phyloP scores from a whole-genome alignment of 2,329 filamentous ascomycete species.

The Lachnellula suecica region DNA sequence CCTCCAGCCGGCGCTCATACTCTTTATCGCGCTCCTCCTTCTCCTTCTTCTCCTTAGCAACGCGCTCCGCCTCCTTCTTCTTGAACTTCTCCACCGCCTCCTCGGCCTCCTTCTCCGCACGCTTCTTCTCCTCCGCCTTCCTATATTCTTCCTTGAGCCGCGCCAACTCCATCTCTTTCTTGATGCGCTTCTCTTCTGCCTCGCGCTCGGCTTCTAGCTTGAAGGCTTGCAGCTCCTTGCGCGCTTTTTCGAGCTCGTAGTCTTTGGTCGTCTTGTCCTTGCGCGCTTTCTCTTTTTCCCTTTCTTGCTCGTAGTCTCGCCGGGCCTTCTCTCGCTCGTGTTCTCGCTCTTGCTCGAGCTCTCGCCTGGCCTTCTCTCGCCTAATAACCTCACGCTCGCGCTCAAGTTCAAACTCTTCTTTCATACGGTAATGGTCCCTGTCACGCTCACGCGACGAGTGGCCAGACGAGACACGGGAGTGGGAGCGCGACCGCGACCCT shows the following conservation, averaged over 20 bases:
- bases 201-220: slow-evolving; percentile 31
- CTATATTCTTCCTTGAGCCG: slow-evolving; percentile 45
- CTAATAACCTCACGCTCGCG: slow-evolving; percentile 30
- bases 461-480: slow-evolving; percentile 28
- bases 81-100: slow-evolving; percentile 53
- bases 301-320: neutral
- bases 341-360: neutral
- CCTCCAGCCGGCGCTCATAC: slow-evolving; percentile 51
- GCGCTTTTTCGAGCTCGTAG: slow-evolving; percentile 37
- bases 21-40: slow-evolving; percentile 34
- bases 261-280: neutral
- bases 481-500: slow-evolving; percentile 30
- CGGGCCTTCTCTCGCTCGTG: slow-evolving; percentile 4
- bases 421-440: slow-evolving; percentile 2
- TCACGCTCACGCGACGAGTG: slow-evolving; percentile 5
- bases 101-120: slow-evolving; percentile 40
- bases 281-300: slow-evolving; percentile 4
- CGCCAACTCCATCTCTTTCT: slow-evolving; percentile 38
- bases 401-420: slow-evolving; percentile 44
- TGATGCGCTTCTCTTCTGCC: slow-evolving; percentile 42
- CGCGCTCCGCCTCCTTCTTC: slow-evolving; percentile 33
- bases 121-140: slow-evolving; percentile 40
- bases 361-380: slow-evolving; percentile 1
- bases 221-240: slow-evolving; percentile 45
- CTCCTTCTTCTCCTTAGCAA: slow-evolving; percentile 36